Percentiles rank a stretch among this genome's conserved stretches.
Evolutionary conservation across 176 grass and related monocot genomes (phyloP).

Genomic region (Cenchrus purpureus): DNA sequence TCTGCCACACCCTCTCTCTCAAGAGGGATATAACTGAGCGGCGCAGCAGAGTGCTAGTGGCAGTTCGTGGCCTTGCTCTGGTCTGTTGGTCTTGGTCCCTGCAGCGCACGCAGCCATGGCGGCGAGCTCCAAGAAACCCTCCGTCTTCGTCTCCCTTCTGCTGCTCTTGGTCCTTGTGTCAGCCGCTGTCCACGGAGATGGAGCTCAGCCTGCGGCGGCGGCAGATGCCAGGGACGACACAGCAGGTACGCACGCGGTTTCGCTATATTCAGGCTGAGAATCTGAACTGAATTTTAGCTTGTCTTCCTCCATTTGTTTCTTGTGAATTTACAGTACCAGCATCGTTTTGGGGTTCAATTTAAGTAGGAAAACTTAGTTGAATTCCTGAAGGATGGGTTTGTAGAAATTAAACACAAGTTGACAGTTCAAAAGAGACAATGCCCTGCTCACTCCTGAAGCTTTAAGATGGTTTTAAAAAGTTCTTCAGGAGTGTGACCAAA

Average conservation of each 20-base stretch:
- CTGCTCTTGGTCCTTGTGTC: slow-evolving; percentile 34
- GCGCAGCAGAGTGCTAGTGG: neutral
- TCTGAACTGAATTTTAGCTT: neutral
- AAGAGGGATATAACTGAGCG: slow-evolving; percentile 14
- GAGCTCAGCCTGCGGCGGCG: neutral
- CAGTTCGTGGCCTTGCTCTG: neutral
- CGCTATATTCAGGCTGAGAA: neutral
- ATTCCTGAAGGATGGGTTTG: neutral
- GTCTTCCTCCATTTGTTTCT: neutral
- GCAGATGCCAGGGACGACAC: neutral
- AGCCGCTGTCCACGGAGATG: neutral
- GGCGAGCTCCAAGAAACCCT: neutral
- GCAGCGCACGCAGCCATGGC: slow-evolving; percentile 27
- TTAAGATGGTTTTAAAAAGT: neutral
- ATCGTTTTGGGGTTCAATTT: neutral
- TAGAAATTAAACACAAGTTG: neutral
- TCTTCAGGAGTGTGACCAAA: neutral
- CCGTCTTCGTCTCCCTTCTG: slow-evolving; percentile 6
- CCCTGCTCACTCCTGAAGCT: neutral
- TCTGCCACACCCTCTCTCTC: slow-evolving; percentile 20
- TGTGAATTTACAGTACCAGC: neutral
- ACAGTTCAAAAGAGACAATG: neutral
- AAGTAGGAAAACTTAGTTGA: neutral
- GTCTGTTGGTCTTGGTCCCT: neutral
- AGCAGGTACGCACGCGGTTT: slow-evolving; percentile 3